Evolutionary conservation across 352 stramenopile species (phyloP).

Genomic region (Peronospora belbahrii): DNA sequence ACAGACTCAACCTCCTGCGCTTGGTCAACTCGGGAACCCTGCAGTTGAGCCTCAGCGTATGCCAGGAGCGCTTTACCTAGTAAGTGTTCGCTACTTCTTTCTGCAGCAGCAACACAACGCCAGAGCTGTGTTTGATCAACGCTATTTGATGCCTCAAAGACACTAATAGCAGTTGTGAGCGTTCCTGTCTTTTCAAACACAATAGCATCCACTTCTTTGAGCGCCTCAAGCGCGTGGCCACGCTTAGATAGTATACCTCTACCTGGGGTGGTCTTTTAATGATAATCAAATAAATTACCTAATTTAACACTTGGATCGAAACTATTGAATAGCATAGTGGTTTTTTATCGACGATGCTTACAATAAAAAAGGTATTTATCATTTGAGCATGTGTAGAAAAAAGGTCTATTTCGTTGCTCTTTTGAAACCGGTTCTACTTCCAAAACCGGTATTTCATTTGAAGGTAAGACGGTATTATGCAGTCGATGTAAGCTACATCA

Average conservation of each 20-base stretch:
- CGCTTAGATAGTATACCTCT: slow-evolving; percentile 82
- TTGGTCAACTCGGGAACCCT: slow-evolving; percentile 13
- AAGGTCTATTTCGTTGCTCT: too few species aligned
- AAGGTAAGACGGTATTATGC: too few species aligned
- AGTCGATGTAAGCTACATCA: slow-evolving; percentile 4
- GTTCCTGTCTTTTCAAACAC: slow-evolving; percentile 83
- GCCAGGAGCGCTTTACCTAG: slow-evolving; percentile 50
- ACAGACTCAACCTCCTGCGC: slow-evolving; percentile 36
- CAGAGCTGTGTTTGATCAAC: slow-evolving; percentile 22
- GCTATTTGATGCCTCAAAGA: slow-evolving; percentile 9
- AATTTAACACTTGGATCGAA: too few species aligned
- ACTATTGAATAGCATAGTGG: too few species aligned
- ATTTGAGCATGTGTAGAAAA: too few species aligned
- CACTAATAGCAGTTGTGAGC: slow-evolving; percentile 40
- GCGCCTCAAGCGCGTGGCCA: slow-evolving; percentile 55
- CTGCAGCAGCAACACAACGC: slow-evolving; percentile 39
- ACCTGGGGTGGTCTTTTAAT: too few species aligned
- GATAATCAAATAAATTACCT: too few species aligned
- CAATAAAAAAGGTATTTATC: too few species aligned
- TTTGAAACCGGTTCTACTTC: neutral
- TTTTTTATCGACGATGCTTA: too few species aligned
- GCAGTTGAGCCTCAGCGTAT: slow-evolving; percentile 31
- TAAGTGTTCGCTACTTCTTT: slow-evolving; percentile 56
- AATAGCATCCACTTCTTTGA: slow-evolving; percentile 58
- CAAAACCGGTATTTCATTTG: too few species aligned